Percentiles rank a stretch among this genome's conserved stretches.
Evolutionary conservation across 2,329 filamentous ascomycete species (phyloP).

Genomic region (Fusarium luffae): DNA sequence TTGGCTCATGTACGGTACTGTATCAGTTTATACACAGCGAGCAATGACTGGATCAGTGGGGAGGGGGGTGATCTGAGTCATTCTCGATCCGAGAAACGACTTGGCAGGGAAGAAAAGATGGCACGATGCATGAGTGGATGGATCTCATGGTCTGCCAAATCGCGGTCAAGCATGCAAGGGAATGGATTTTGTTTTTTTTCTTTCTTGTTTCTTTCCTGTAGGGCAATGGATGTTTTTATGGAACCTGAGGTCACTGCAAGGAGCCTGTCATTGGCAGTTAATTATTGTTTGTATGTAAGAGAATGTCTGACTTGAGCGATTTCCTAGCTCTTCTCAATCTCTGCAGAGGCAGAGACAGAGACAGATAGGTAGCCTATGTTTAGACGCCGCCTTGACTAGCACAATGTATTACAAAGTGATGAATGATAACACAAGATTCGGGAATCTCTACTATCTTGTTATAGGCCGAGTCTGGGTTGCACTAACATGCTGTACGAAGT

Average conservation of each 20-base stretch:
- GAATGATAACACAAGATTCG: neutral
- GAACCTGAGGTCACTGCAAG: conserved; percentile 11
- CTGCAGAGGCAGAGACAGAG: neutral
- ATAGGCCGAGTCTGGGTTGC: conserved; percentile 18
- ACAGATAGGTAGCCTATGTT: neutral
- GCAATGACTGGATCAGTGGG: neutral
- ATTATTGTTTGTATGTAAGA: neutral
- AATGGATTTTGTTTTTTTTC: neutral
- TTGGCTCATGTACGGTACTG: neutral
- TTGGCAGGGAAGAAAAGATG: conserved; percentile 21
- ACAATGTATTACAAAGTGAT: conserved; percentile 13
- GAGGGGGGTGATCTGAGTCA: conserved; percentile 26
- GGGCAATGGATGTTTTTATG: neutral
- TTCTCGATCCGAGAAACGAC: conserved; percentile 15
- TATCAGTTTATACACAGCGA: neutral
- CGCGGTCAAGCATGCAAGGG: conserved; percentile 30
- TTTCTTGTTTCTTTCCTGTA: conserved; percentile 11
- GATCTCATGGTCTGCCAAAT: conserved; percentile 12
- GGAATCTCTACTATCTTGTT: conserved; percentile 7
- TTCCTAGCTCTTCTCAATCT: neutral
- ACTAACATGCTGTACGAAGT: conserved; percentile 13
- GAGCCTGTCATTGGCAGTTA: conserved; percentile 1
- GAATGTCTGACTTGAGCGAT: conserved; percentile 11
- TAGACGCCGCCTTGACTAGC: neutral
- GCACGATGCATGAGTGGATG: conserved; percentile 8